Evolutionary conservation across 2,329 filamentous ascomycete species (phyloP).

Genomic region (Colletotrichum shisoi): DNA sequence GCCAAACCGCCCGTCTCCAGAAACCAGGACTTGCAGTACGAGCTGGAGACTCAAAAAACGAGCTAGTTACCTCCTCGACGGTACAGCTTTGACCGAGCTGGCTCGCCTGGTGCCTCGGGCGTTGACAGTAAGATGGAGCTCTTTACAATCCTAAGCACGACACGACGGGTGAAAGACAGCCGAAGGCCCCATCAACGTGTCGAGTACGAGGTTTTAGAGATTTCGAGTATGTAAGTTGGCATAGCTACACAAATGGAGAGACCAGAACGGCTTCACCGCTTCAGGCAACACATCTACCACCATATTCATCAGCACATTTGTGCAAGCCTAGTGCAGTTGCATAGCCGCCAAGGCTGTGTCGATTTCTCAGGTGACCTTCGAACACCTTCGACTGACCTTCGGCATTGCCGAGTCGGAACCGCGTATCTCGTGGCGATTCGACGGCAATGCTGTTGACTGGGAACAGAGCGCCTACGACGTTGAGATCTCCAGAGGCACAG

Average conservation of each 20-base stretch:
- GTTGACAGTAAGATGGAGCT: neutral
- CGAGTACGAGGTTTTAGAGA: neutral
- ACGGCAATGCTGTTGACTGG: slow-evolving; percentile 52
- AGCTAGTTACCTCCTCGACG: slow-evolving; percentile 11
- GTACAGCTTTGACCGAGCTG: slow-evolving; percentile 11
- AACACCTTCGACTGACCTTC: slow-evolving; percentile 53
- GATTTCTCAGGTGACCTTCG: slow-evolving; percentile 52
- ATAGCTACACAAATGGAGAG: neutral
- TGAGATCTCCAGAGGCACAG: slow-evolving; percentile 47
- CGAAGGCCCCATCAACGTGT: neutral
- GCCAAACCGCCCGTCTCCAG: slow-evolving; percentile 17
- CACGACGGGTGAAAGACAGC: slow-evolving; percentile 11
- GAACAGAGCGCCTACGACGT: slow-evolving; percentile 56
- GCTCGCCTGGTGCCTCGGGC: neutral
- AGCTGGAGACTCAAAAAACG: neutral
- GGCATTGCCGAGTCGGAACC: slow-evolving; percentile 56
- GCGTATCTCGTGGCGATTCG: slow-evolving; percentile 58
- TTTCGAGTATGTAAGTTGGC: neutral
- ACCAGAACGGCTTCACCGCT: neutral
- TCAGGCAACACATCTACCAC: neutral
- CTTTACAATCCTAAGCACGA: neutral
- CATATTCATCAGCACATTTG: neutral
- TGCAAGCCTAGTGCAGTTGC: neutral
- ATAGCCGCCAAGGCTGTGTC: slow-evolving; percentile 48
- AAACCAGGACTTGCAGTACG: slow-evolving; percentile 6